Evolutionary conservation across 2,329 filamentous ascomycete species (phyloP).

Genomic region (Byssothecium circinans): DNA sequence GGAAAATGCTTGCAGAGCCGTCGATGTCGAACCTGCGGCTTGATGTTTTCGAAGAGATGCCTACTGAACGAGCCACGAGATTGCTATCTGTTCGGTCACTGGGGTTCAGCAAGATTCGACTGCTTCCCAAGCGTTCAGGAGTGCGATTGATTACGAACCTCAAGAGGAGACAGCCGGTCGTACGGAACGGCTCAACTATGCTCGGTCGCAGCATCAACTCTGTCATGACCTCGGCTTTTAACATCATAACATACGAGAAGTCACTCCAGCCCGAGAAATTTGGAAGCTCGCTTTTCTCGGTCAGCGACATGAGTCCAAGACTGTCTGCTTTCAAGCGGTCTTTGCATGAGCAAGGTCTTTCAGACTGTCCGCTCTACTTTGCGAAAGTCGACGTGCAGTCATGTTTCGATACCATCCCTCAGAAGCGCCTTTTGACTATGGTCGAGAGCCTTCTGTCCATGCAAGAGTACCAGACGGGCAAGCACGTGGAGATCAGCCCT

Average conservation of each 20-base stretch:
- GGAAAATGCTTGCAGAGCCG: conserved; percentile 75
- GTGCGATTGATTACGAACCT: conserved; percentile 89
- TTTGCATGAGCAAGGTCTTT: conserved; percentile 43
- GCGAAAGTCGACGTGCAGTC: conserved; percentile 89
- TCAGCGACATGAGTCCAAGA: conserved; percentile 75
- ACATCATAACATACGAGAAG: conserved; percentile 77
- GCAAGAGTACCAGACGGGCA: conserved; percentile 68
- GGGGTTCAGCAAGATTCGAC: conserved; percentile 75
- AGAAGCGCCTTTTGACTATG: conserved; percentile 69
- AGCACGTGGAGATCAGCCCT: conserved; percentile 71
- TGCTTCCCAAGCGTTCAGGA: conserved; percentile 77
- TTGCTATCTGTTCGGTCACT: conserved; percentile 66
- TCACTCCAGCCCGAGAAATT: conserved; percentile 56
- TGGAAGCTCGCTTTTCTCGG: conserved; percentile 79
- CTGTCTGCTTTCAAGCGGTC: conserved; percentile 68
- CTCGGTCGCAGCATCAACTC: conserved; percentile 69
- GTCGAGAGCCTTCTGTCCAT: conserved; percentile 61
- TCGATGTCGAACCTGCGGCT: conserved; percentile 67
- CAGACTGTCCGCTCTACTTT: conserved; percentile 67
- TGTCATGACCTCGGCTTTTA: conserved; percentile 72
- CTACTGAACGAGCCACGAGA: conserved; percentile 56
- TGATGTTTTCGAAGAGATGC: conserved; percentile 79
- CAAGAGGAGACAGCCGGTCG: conserved; percentile 61
- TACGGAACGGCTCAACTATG: conserved; percentile 55
- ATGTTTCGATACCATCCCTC: conserved; percentile 95